Conservation (phyloP, 2,329 filamentous ascomycete species). For the Trichoderma atrobrunneum region DNA sequence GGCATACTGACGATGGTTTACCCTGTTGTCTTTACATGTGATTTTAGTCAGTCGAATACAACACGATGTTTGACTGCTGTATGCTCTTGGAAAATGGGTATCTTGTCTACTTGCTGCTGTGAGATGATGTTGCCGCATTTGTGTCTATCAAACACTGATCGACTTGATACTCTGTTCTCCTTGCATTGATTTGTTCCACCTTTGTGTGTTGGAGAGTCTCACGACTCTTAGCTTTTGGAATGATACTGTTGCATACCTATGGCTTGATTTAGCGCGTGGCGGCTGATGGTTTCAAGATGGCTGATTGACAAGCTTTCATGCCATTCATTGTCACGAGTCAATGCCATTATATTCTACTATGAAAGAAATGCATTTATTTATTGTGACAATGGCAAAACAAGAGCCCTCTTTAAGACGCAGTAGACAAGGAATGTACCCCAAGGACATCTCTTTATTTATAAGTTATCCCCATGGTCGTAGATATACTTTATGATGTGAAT, state of each 20-base stretch:
- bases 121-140: not conserved
- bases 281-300: not conserved
- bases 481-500: not conserved
- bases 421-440: rapidly evolving
- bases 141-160: not conserved
- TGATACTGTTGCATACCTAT: not conserved
- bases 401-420: not conserved
- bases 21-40: not conserved
- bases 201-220: not conserved
- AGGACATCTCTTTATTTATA: not conserved
- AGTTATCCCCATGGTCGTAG: not conserved
- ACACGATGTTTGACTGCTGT: not conserved
- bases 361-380: not conserved
- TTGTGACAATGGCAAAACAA: not conserved
- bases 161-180: not conserved
- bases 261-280: not conserved
- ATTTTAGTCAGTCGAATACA: not conserved
- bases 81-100: not conserved
- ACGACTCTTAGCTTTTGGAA: not conserved
- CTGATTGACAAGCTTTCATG: not conserved
- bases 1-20: not conserved
- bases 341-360: not conserved
- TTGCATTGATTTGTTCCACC: not conserved
- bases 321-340: not conserved
- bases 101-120: not conserved